Base-by-base conservation (phyloP, 148 eudicot species). In the Linanthus parryae region DNA sequence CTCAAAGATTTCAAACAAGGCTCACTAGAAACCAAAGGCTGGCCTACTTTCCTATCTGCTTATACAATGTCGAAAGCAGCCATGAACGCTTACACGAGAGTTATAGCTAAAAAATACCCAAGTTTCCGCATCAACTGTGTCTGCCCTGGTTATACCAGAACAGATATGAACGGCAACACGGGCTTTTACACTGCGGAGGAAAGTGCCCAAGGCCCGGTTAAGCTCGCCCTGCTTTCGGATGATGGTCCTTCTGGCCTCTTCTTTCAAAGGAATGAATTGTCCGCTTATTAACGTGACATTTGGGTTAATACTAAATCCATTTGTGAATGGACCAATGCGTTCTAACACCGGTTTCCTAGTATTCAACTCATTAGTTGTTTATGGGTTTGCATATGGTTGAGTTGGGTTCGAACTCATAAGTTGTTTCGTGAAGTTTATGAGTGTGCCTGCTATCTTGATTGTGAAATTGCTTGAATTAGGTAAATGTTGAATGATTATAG, bases 21-120 rank as follows among this genome's bases (percentile, higher is more conserved):
- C n/a, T 33, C 47, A 15, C 53, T 75, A 4, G 80, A 75, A 56
- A 64, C 54, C 18, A 70, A 70, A 18, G 80, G 80, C 17, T 75
- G 80, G 80, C 68, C 57, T 31, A 75, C 58, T 41, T 62, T 70
- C 75, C 58, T 75, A 17, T 75, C 80, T 17, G 72, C 80, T 23
- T 75, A 75, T 61, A 75, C 75, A 64, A 56, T 75, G 31, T 75
- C 80, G 2, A 75, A 75, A 58, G 80, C 62, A 42, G 43, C 63
- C 9, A 60, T 70, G 0, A 75, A 75, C 8, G 80, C 80, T 10
- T 75, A 75, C 22, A 70, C 80, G 9, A 58, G 80, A 62, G 44
- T 75, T 55, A 52, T 75, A 23, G 80, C 80, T 2, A 75, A 51
- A 46, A 66, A 50, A 41, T 61, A 70, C 45, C 72, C 75, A 0